Evolutionary conservation across 257 asterid genomes (phyloP).

Genomic region (Verbena officinalis): DNA sequence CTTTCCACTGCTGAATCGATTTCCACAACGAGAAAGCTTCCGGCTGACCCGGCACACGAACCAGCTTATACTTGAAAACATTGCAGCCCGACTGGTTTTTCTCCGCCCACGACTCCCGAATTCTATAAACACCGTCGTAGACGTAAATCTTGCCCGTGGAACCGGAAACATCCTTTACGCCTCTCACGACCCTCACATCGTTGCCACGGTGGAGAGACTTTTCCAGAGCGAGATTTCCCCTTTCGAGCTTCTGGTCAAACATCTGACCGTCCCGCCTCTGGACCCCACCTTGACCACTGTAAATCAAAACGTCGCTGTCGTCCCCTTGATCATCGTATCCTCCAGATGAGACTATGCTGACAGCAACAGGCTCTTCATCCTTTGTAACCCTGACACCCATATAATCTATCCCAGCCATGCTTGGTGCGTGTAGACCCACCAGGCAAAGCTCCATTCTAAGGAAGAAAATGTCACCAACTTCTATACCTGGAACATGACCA

Average conservation of each 20-base stretch:
- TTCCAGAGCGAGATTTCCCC: constrained; percentile 77
- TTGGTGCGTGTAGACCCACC: constrained; percentile 89
- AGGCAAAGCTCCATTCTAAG: constrained; percentile 89
- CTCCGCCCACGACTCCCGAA: constrained; percentile 90
- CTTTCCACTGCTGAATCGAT: constrained; percentile 85
- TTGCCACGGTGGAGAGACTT: constrained; percentile 59
- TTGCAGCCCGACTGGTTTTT: constrained; percentile 74
- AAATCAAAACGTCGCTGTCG: constrained; percentile 68
- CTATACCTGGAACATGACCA: constrained; percentile 85
- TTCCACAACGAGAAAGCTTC: constrained; percentile 87
- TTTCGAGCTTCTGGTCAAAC: constrained; percentile 96
- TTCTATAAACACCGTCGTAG: constrained; percentile 81
- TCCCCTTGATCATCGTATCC: constrained; percentile 90
- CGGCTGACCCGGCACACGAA: constrained; percentile 86
- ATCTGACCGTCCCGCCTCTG: constrained; percentile 79
- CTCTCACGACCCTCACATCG: constrained; percentile 61
- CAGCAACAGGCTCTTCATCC: constrained; percentile 90
- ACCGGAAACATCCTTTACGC: constrained; percentile 43
- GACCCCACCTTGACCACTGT: constrained; percentile 96
- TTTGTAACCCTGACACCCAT: constrained; percentile 65
- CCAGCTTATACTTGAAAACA: constrained; percentile 83
- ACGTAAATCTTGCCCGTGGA: constrained; percentile 68
- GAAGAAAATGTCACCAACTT: constrained; percentile 85
- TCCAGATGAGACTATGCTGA: constrained; percentile 93
- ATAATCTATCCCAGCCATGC: constrained; percentile 97